Evolutionary conservation across 305 asterid species (phyloP).

Genomic region (Fraxinus dipetala): DNA sequence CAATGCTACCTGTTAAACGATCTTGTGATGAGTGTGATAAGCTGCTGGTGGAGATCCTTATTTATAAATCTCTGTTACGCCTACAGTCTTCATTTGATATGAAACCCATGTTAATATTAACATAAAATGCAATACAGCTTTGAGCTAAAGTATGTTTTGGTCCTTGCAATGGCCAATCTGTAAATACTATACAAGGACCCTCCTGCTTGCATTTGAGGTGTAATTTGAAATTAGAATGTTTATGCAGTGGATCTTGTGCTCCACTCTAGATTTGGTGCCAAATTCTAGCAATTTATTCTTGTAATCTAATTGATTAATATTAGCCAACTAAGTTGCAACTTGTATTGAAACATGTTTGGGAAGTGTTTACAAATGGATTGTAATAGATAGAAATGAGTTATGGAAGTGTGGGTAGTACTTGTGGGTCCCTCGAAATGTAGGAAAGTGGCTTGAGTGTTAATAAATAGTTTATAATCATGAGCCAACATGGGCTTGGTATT

Average conservation of each 20-base stretch:
- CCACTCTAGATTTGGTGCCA: neutral
- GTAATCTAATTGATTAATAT: neutral
- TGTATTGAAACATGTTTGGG: neutral
- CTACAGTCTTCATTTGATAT: neutral
- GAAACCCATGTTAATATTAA: neutral
- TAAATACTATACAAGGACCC: neutral
- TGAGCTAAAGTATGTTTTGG: neutral
- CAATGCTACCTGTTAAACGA: neutral
- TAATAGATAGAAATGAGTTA: neutral
- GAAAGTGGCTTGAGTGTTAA: neutral
- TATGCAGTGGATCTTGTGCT: neutral
- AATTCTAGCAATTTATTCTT: neutral
- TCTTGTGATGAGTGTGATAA: neutral
- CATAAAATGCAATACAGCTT: neutral
- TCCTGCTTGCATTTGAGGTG: neutral
- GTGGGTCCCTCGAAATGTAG: neutral
- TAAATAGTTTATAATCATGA: neutral
- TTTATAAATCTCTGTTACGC: neutral
- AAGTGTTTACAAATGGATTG: neutral
- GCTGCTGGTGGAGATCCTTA: constrained; percentile 8
- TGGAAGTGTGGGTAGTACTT: neutral
- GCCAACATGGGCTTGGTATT: neutral
- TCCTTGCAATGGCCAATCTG: neutral
- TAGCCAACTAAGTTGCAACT: neutral
- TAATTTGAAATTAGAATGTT: neutral